These are phyloP conservation scores for Coemansia sp. DNA, from an alignment of 192 early-diverging fungal species.

Conservation along the genomic window DNA sequence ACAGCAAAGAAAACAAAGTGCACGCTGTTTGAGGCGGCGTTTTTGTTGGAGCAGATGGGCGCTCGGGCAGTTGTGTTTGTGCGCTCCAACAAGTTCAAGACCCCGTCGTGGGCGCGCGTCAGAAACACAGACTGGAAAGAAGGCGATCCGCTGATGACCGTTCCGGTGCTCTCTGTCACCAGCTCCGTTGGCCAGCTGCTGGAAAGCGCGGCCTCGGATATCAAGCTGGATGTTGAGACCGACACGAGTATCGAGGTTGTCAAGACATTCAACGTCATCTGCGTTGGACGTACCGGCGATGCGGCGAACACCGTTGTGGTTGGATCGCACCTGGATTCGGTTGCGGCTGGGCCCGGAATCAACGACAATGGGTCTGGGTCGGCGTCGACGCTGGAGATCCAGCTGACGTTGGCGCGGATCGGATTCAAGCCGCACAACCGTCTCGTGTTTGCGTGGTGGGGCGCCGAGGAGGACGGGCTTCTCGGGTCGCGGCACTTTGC, in stretches of 20 bases:
- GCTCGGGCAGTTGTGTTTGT: conserved; percentile 64
- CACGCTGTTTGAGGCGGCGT: conserved; percentile 60
- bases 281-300: conserved; percentile 55
- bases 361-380: conserved; percentile 72
- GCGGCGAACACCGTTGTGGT: conserved; percentile 57
- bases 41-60: conserved; percentile 58
- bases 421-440: conserved; percentile 56
- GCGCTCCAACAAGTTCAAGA: conserved; percentile 45
- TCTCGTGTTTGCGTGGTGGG: conserved; percentile 73
- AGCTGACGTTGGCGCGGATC: conserved; percentile 54
- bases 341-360: conserved; percentile 68
- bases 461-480: conserved; percentile 70
- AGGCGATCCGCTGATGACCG: conserved; percentile 61
- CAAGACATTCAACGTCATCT: conserved; percentile 66
- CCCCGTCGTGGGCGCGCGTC: conserved; percentile 57
- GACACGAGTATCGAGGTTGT: conserved; percentile 56
- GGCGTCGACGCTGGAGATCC: conserved; percentile 61
- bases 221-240: conserved; percentile 51
- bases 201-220: conserved; percentile 21
- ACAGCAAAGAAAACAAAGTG: conserved; percentile 26
- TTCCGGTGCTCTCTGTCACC: conserved; percentile 62
- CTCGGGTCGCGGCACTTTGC: conserved; percentile 66
- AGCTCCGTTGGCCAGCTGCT: conserved; percentile 60
- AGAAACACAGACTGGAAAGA: conserved; percentile 64
- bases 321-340: conserved; percentile 70